Percentiles rank a stretch among this genome's conserved stretches.
phyloP scores from a whole-genome alignment of 257 asterid genomes.

The Rhazya stricta region DNA sequence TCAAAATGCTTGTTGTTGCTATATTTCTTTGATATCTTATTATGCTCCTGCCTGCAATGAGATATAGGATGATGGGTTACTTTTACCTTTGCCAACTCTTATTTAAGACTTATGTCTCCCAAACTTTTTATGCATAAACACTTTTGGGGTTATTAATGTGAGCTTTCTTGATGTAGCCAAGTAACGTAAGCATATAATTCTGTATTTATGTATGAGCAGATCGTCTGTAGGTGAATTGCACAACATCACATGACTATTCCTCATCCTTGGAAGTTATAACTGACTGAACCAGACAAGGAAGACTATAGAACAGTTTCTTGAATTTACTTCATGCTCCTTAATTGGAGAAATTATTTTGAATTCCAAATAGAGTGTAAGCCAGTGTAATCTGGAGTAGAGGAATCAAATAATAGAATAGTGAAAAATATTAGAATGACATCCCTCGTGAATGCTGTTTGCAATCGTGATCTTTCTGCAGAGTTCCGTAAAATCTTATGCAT shows the following conservation, averaged over 20 bases:
- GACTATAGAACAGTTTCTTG: neutral
- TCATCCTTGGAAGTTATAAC: neutral
- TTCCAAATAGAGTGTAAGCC: neutral
- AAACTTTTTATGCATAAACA: neutral
- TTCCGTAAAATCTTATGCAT: neutral
- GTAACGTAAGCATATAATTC: neutral
- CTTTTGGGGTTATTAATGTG: neutral
- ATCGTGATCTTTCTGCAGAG: neutral
- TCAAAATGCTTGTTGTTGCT: neutral
- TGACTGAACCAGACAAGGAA: neutral
- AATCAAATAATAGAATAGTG: neutral
- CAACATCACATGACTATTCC: neutral
- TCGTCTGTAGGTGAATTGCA: neutral
- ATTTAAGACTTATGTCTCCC: neutral
- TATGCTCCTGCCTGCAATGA: neutral
- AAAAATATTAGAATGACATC: neutral
- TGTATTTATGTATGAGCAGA: neutral
- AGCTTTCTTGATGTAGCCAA: neutral
- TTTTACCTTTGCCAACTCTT: neutral
- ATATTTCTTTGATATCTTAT: neutral
- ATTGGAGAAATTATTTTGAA: neutral
- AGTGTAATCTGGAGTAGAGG: no score
- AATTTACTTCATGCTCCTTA: neutral
- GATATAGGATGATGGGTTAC: neutral
- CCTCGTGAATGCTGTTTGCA: neutral